These are phyloP conservation scores for Hygrocybe coccinea DNA, from an alignment of 768 basidiomycete genomes.

Conservation along the genomic window DNA sequence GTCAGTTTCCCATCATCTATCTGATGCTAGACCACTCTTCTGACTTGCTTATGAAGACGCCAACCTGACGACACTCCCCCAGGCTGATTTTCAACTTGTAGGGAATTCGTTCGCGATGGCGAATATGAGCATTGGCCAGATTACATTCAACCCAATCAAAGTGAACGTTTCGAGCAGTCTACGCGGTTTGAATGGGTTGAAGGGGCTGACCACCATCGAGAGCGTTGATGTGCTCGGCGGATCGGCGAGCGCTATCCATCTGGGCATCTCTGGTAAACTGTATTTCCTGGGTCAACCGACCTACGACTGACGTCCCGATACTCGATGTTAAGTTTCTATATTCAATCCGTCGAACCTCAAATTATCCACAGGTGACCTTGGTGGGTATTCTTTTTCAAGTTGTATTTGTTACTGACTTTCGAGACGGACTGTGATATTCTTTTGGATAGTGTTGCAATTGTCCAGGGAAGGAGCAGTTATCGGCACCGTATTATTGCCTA, in stretches of 20 bases:
- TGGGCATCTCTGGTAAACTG: slow-evolving; percentile 51
- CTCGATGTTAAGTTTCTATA: slow-evolving; percentile 48
- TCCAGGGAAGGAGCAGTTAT: slow-evolving; percentile 46
- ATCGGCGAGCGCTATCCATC: slow-evolving; percentile 50
- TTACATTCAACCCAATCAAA: slow-evolving; percentile 66
- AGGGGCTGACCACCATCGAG: slow-evolving; percentile 50
- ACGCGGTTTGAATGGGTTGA: slow-evolving; percentile 56
- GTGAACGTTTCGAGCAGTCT: slow-evolving; percentile 64
- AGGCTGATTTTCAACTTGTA: slow-evolving; percentile 51
- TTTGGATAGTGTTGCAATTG: slow-evolving; percentile 48
- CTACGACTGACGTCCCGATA: not conserved
- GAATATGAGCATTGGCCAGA: slow-evolving; percentile 56
- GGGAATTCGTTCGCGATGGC: slow-evolving; percentile 59
- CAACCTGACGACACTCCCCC: slow-evolving; percentile 47
- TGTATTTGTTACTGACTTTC: no score
- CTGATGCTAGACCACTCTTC: slow-evolving; percentile 5
- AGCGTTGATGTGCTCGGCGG: slow-evolving; percentile 66
- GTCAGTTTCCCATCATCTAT: slow-evolving; percentile 32
- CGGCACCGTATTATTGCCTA: slow-evolving; percentile 59
- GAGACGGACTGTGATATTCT: not conserved
- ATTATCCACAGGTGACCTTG: slow-evolving; percentile 56
- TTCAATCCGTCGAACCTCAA: slow-evolving; percentile 65
- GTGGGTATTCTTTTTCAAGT: slow-evolving; percentile 34
- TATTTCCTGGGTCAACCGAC: not conserved
- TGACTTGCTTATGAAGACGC: slow-evolving; percentile 36